Conservation (phyloP, 495 filamentous ascomycete genomes). For the Rostrohypoxylon terebratum region DNA sequence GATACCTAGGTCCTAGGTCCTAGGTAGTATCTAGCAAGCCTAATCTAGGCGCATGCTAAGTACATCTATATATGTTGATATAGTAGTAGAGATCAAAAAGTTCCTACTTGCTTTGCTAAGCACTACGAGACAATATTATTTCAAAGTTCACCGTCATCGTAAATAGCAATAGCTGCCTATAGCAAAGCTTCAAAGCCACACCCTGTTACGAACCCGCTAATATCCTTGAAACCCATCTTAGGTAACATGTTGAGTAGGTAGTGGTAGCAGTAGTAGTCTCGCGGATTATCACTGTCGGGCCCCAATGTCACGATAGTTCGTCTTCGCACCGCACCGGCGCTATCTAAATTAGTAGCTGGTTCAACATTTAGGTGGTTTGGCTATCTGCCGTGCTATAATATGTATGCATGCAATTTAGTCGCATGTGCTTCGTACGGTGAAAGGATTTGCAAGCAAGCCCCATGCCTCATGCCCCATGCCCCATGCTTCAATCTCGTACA, state of each 20-base stretch:
- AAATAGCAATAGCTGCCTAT: not conserved
- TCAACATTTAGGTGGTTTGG: not conserved
- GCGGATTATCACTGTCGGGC: not conserved
- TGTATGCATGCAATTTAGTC: slow-evolving; percentile 11
- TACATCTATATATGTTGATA: not conserved
- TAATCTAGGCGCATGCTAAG: not conserved
- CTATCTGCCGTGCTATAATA: slow-evolving; percentile 12
- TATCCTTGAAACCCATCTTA: slow-evolving; percentile 3
- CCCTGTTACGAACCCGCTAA: not conserved
- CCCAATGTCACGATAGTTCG: not conserved
- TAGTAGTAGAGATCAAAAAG: slow-evolving; percentile 1
- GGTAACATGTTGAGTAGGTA: slow-evolving; percentile 2
- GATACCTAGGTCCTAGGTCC: too few relatives aligned
- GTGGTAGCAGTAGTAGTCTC: not conserved
- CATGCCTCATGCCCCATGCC: too few relatives aligned
- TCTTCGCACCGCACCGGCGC: not conserved
- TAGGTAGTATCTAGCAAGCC: not conserved
- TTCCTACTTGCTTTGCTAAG: slow-evolving; percentile 9
- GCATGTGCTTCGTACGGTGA: slow-evolving; percentile 3
- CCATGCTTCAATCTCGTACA: not conserved
- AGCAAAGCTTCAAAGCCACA: not conserved
- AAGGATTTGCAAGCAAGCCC: slow-evolving; percentile 17
- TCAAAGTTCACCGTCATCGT: not conserved
- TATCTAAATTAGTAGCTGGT: not conserved
- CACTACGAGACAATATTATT: slow-evolving; percentile 8